phyloP scores from a whole-genome alignment of 352 stramenopile species.

The Phytophthora capsici region DNA sequence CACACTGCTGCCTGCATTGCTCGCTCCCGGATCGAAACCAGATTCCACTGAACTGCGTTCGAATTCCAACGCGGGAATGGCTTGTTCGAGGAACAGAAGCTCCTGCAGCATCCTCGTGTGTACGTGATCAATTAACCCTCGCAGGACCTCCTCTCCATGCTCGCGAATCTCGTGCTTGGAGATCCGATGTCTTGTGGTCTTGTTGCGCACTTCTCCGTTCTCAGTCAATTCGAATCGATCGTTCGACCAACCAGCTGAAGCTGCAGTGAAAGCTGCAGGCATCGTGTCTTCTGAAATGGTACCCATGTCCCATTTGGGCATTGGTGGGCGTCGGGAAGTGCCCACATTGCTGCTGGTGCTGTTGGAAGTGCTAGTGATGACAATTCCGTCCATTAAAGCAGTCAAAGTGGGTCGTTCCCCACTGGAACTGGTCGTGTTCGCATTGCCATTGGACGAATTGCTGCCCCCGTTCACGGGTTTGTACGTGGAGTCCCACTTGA shows the following conservation, averaged over 20 bases:
- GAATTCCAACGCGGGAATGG: conserved; percentile 77
- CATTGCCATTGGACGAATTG: background rate
- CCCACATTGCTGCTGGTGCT: conserved; percentile 21
- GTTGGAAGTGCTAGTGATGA: conserved; percentile 27
- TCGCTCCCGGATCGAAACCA: conserved; percentile 49
- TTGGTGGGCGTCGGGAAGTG: conserved; percentile 26
- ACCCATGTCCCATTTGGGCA: conserved; percentile 70
- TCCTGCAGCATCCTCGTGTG: conserved; percentile 84
- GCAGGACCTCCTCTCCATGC: conserved; percentile 75
- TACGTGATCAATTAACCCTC: conserved; percentile 73
- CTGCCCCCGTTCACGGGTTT: conserved; percentile 16
- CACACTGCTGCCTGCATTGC: conserved; percentile 31
- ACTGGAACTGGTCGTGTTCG: background rate
- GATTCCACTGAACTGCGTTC: conserved; percentile 56
- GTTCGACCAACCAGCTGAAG: conserved; percentile 58
- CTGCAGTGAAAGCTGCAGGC: conserved; percentile 46
- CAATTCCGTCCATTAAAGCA: conserved; percentile 52
- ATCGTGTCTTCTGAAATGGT: conserved; percentile 77
- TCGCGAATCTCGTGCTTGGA: conserved; percentile 74
- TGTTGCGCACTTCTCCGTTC: conserved; percentile 60
- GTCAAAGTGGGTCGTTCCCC: conserved; percentile 35
- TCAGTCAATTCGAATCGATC: conserved; percentile 67
- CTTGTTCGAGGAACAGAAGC: conserved; percentile 80
- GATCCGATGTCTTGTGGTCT: conserved; percentile 53
- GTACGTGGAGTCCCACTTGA: conserved; percentile 73